phyloP scores from a whole-genome alignment of 768 basidiomycete species.

The Lyophyllum decastes region DNA sequence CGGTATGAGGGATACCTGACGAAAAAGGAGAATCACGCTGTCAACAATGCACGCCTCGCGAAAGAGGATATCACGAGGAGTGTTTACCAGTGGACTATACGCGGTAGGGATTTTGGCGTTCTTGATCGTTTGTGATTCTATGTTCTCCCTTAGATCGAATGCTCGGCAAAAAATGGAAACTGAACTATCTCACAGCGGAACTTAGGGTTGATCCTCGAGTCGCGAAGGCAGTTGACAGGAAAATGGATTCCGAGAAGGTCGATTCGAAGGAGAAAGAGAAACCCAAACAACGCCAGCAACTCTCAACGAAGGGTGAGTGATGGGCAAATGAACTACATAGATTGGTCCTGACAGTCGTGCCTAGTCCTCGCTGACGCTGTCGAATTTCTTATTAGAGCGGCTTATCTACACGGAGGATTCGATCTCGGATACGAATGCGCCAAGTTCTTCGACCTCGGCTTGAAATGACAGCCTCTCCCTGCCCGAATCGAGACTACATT shows the following conservation, averaged over 20 bases:
- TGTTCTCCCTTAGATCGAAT: slow-evolving; percentile 36
- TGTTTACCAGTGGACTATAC: slow-evolving; percentile 71
- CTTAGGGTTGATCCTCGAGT: neutral
- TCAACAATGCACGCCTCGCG: slow-evolving; percentile 69
- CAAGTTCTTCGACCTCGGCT: slow-evolving; percentile 59
- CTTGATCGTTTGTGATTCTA: neutral
- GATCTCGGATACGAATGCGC: slow-evolving; percentile 59
- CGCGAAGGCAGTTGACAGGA: neutral
- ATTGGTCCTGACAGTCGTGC: neutral
- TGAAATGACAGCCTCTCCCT: slow-evolving; percentile 56
- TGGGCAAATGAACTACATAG: slow-evolving; percentile 15
- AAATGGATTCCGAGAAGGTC: slow-evolving; percentile 28
- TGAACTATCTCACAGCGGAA: slow-evolving; percentile 32
- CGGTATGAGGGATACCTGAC: slow-evolving; percentile 83
- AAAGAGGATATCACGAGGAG: slow-evolving; percentile 55
- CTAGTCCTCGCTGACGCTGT: slow-evolving; percentile 79
- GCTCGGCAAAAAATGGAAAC: slow-evolving; percentile 55
- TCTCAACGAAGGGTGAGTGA: slow-evolving; percentile 72
- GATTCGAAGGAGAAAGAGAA: neutral
- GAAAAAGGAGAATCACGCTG: slow-evolving; percentile 70
- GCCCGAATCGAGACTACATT: slow-evolving; percentile 48
- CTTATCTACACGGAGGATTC: slow-evolving; percentile 69
- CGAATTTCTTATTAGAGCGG: slow-evolving; percentile 81
- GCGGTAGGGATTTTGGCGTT: slow-evolving; percentile 34
- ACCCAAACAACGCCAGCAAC: slow-evolving; percentile 33